Evolutionary conservation across 2,329 filamentous ascomycete species (phyloP).

Genomic region (Aspergillus candidus): DNA sequence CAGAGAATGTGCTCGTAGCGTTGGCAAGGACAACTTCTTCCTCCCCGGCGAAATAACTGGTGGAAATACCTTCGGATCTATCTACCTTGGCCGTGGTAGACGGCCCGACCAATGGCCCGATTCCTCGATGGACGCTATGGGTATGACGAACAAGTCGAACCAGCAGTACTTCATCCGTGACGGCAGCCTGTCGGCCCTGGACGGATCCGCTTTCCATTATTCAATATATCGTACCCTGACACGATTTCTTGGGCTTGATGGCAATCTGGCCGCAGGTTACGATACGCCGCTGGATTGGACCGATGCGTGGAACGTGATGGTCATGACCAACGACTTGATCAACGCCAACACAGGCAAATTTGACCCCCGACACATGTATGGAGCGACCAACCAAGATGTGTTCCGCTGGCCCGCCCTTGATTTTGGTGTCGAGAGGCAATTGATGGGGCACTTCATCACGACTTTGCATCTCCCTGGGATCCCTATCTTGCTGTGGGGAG

Average conservation of each 20-base stretch:
- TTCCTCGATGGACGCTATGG: slow-evolving; percentile 45
- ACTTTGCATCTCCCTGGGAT: slow-evolving; percentile 57
- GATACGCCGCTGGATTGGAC: slow-evolving; percentile 52
- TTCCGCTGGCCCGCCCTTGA: slow-evolving; percentile 57
- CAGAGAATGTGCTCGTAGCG: slow-evolving; percentile 50
- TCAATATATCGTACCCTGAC: slow-evolving; percentile 58
- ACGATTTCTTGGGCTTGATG: slow-evolving; percentile 56
- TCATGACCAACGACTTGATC: slow-evolving; percentile 54
- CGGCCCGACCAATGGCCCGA: slow-evolving; percentile 49
- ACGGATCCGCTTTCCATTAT: slow-evolving; percentile 59
- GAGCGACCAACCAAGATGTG: slow-evolving; percentile 60
- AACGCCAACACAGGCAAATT: slow-evolving; percentile 57
- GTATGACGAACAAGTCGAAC: slow-evolving; percentile 40
- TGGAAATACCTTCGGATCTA: slow-evolving; percentile 54
- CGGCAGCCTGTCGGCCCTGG: slow-evolving; percentile 49
- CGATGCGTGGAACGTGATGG: slow-evolving; percentile 51
- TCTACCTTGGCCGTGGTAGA: slow-evolving; percentile 58
- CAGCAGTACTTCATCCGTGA: slow-evolving; percentile 48
- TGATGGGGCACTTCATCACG: slow-evolving; percentile 54
- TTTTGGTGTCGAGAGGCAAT: slow-evolving; percentile 52
- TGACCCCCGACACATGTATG: slow-evolving; percentile 60
- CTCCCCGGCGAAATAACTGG: slow-evolving; percentile 59
- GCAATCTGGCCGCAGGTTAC: slow-evolving; percentile 49
- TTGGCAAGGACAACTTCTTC: slow-evolving; percentile 60
- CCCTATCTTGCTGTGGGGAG: slow-evolving; percentile 56